Evolutionary conservation across 2,329 filamentous ascomycete species (phyloP).

Genomic region (Xylaria sp.): DNA sequence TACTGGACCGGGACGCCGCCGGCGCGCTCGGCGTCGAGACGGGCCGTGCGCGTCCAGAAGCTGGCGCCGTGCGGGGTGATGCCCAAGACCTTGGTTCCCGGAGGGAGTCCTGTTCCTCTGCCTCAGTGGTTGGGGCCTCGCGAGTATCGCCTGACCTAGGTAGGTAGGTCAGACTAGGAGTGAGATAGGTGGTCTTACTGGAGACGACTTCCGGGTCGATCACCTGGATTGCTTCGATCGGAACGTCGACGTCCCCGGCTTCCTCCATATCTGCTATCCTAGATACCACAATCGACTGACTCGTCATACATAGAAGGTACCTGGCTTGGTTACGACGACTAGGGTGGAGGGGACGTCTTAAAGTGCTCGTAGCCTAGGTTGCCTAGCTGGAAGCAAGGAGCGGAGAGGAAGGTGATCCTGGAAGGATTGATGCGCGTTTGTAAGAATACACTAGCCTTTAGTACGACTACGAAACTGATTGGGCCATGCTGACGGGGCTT

Average conservation of each 20-base stretch:
- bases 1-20: constrained; percentile 3
- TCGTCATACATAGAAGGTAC: background rate
- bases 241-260: background rate
- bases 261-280: background rate
- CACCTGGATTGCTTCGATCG: background rate
- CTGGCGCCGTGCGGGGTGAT: constrained; percentile 22
- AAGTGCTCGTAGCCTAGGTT: too few species aligned
- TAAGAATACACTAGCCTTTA: background rate
- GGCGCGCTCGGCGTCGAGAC: constrained; percentile 15
- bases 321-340: background rate
- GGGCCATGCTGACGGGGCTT: background rate
- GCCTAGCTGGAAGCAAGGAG: background rate
- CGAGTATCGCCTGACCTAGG: background rate
- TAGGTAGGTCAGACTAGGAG: too few species aligned
- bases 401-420: background rate
- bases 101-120: constrained; percentile 11
- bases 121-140: background rate
- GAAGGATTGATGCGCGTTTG: background rate
- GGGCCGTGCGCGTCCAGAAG: constrained; percentile 29
- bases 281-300: background rate
- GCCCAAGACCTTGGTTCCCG: background rate
- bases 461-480: background rate
- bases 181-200: background rate
- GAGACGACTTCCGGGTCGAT: background rate
- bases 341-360: background rate